Conservation (phyloP, 495 filamentous ascomycete genomes). For the Penicillium argentinense region DNA sequence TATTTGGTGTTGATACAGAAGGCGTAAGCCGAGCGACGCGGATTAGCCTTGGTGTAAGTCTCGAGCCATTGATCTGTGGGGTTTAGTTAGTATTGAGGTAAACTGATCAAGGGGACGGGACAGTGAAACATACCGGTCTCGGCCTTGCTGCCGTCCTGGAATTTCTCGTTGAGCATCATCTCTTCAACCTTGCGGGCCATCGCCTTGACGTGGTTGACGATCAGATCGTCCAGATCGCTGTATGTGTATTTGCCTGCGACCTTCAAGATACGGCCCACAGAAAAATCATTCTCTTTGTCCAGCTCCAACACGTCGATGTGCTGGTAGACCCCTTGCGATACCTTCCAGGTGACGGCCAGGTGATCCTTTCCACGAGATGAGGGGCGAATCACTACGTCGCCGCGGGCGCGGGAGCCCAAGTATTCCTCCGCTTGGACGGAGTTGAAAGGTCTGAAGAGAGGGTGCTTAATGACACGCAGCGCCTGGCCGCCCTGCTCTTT, state of each 20-base stretch:
- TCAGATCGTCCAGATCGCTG: conserved; percentile 94
- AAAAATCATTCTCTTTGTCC: conserved; percentile 95
- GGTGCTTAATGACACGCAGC: conserved; percentile 94
- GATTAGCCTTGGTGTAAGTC: conserved; percentile 94
- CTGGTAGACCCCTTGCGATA: conserved; percentile 90
- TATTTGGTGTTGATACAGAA: conserved; percentile 93
- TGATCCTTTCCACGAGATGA: conserved; percentile 94
- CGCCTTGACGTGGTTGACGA: conserved; percentile 93
- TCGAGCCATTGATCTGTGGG: conserved; percentile 85
- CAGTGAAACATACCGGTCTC: conserved; percentile 73
- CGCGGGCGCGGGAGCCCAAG: conserved; percentile 75
- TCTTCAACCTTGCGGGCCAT: conserved; percentile 98
- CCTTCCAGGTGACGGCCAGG: conserved; percentile 96
- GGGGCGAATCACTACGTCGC: conserved; percentile 92
- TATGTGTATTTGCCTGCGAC: conserved; percentile 87
- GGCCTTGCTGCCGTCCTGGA: conserved; percentile 71
- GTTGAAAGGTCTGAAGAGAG: conserved; percentile 91
- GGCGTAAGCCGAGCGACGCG: conserved; percentile 85
- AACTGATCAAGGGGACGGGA: too few species aligned
- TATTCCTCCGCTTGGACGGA: conserved; percentile 91
- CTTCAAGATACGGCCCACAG: conserved; percentile 78
- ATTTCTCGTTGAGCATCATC: conserved; percentile 90
- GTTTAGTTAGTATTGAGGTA: conserved; percentile 6
- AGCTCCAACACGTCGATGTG: conserved; percentile 96
- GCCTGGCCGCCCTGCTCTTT: conserved; percentile 78